These are phyloP conservation scores for Verticillium nubilum DNA, from an alignment of 2,329 filamentous ascomycete species.

Conservation along the genomic window DNA sequence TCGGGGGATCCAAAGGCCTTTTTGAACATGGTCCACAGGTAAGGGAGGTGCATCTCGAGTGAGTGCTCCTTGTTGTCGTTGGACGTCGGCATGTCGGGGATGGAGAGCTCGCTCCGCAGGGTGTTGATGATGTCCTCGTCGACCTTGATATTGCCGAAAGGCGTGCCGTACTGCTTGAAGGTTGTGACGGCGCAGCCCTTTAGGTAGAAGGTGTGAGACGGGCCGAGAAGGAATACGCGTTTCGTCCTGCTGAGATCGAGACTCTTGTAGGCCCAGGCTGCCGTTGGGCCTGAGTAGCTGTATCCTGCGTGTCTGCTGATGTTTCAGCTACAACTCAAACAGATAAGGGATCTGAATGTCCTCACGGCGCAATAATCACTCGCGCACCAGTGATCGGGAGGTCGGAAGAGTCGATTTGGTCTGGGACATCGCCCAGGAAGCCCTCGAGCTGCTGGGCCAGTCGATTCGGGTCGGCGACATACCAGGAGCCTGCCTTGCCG, in stretches of 20 bases:
- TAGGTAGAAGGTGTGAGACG: slow-evolving; percentile 84
- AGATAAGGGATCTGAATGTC: neutral
- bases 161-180: slow-evolving; percentile 67
- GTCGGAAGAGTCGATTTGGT: slow-evolving; percentile 49
- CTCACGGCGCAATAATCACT: slow-evolving; percentile 47
- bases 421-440: slow-evolving; percentile 69
- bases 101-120: slow-evolving; percentile 32
- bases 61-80: slow-evolving; percentile 84
- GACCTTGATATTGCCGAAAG: slow-evolving; percentile 64
- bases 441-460: slow-evolving; percentile 66
- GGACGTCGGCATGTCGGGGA: slow-evolving; percentile 54
- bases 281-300: slow-evolving; percentile 82
- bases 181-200: slow-evolving; percentile 69
- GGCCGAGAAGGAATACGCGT: slow-evolving; percentile 86
- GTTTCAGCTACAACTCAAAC: slow-evolving; percentile 7
- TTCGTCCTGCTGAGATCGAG: slow-evolving; percentile 79
- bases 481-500: slow-evolving; percentile 86
- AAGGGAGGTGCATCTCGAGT: slow-evolving; percentile 93
- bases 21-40: slow-evolving; percentile 73
- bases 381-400: slow-evolving; percentile 71
- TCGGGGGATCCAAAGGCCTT: slow-evolving; percentile 42
- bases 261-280: slow-evolving; percentile 89
- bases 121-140: slow-evolving; percentile 51
- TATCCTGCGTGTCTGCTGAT: slow-evolving; percentile 80
- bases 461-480: slow-evolving; percentile 53